Conservation (phyloP, 352 stramenopile genomes). For the Plasmopara halstedii region DNA sequence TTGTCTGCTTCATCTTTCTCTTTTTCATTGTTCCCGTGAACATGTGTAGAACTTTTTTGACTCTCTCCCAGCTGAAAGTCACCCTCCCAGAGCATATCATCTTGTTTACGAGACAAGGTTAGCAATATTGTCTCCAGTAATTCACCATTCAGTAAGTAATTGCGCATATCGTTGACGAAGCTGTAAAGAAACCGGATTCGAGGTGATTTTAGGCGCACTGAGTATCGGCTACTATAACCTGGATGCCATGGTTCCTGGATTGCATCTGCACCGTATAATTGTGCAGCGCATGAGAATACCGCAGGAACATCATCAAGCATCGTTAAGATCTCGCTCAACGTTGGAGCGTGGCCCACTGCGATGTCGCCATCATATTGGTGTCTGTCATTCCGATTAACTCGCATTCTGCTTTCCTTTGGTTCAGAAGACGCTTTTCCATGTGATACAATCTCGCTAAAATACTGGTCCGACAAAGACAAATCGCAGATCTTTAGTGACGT, state of each 20-base stretch:
- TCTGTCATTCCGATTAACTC: constrained; percentile 7
- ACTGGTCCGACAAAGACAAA: constrained; percentile 45
- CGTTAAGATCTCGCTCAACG: constrained; percentile 46
- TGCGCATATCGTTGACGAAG: constrained; percentile 71
- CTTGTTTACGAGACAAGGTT: constrained; percentile 53
- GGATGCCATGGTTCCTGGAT: constrained; percentile 81
- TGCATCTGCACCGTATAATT: constrained; percentile 65
- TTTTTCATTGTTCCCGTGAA: constrained; percentile 8
- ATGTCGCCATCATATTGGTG: constrained; percentile 10
- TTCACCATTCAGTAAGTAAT: constrained; percentile 64
- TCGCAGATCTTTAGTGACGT: constrained; percentile 69
- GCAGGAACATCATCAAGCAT: constrained; percentile 47
- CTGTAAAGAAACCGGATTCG: constrained; percentile 77
- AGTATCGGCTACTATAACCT: constrained; percentile 68
- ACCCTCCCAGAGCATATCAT: constrained; percentile 61
- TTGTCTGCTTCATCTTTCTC: constrained; percentile 7
- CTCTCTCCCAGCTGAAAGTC: constrained; percentile 56
- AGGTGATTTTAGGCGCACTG: constrained; percentile 64
- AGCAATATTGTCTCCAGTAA: constrained; percentile 51
- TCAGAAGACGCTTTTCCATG: constrained; percentile 26
- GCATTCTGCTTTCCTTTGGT: constrained; percentile 11
- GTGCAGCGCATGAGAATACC: constrained; percentile 67
- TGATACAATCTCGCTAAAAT: constrained; percentile 60
- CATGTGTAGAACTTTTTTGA: constrained; percentile 9
- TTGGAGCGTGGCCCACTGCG: constrained; percentile 43